These are phyloP conservation scores for Trametes villosa DNA, from an alignment of 768 basidiomycete genomes.

Conservation along the genomic window DNA sequence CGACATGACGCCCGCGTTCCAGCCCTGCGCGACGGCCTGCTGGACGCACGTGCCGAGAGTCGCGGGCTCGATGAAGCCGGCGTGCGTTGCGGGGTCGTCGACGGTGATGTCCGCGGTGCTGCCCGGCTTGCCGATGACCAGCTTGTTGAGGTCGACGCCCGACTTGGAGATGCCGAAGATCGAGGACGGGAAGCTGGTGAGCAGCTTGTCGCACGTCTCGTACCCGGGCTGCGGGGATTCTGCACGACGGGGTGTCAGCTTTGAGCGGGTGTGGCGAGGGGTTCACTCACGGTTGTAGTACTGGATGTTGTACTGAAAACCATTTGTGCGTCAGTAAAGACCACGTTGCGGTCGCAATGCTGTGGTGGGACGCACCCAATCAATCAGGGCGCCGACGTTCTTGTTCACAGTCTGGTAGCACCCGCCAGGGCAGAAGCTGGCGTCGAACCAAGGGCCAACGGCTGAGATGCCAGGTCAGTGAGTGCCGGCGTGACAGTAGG, in stretches of 20 bases:
- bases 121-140: constrained; percentile 60
- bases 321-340: neutral
- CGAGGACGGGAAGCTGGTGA: constrained; percentile 48
- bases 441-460: constrained; percentile 49
- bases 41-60: constrained; percentile 15
- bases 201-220: constrained; percentile 40
- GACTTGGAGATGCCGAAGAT: constrained; percentile 52
- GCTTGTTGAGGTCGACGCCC: constrained; percentile 50
- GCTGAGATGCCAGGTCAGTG: constrained; percentile 35
- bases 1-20: constrained; percentile 11
- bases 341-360: neutral
- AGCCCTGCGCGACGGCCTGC: constrained; percentile 13
- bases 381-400: constrained; percentile 46
- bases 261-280: neutral
- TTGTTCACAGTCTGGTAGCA: constrained; percentile 44
- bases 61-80: constrained; percentile 54
- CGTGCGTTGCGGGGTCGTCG: too few relatives aligned
- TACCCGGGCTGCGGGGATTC: constrained; percentile 33
- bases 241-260: constrained; percentile 5
- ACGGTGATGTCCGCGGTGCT: constrained; percentile 42
- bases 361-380: constrained; percentile 46
- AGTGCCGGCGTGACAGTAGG: constrained; percentile 29
- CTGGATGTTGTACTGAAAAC: constrained; percentile 46
- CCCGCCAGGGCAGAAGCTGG: constrained; percentile 39
- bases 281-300: constrained; percentile 41